phyloP scores from a whole-genome alignment of 1,284 basidiomycete genomes.

The Puccinia coronata region DNA sequence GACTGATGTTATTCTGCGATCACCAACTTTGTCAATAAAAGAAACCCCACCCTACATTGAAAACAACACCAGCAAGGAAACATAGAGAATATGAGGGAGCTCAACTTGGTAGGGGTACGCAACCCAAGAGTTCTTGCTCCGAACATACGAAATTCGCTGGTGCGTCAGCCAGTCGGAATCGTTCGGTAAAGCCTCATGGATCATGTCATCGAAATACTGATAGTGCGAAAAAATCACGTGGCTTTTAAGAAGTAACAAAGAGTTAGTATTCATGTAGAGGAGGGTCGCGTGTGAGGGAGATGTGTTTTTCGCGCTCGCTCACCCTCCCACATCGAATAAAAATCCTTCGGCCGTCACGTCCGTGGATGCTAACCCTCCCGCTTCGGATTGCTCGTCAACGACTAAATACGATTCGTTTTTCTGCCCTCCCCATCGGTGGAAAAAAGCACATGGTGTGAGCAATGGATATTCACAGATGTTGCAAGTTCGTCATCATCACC shows the following conservation, averaged over 20 bases:
- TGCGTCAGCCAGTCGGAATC: constrained; percentile 63
- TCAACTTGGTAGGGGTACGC: constrained; percentile 59
- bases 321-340: constrained; percentile 63
- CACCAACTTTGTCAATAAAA: too few species aligned
- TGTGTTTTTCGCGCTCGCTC: not conserved
- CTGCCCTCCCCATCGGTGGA: constrained; percentile 53
- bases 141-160: constrained; percentile 64
- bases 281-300: too few species aligned
- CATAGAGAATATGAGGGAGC: too few species aligned
- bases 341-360: constrained; percentile 64
- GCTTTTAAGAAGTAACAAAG: constrained; percentile 54
- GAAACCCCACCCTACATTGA: constrained; percentile 41
- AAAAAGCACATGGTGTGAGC: not conserved
- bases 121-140: constrained; percentile 62
- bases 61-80: not conserved
- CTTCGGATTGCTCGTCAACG: constrained; percentile 61
- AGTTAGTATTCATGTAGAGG: not conserved
- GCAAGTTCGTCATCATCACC: too few species aligned
- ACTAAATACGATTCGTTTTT: constrained; percentile 61
- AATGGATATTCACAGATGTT: too few species aligned
- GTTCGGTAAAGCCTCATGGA: constrained; percentile 62
- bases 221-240: constrained; percentile 66
- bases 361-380: constrained; percentile 64
- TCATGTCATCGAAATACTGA: constrained; percentile 63
- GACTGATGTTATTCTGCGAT: constrained; percentile 64